Evolutionary conservation across 164 flowering plant genomes (phyloP), one percentile per base, ranked within the genome.

Genomic region (Warburgia ugandensis): DNA sequence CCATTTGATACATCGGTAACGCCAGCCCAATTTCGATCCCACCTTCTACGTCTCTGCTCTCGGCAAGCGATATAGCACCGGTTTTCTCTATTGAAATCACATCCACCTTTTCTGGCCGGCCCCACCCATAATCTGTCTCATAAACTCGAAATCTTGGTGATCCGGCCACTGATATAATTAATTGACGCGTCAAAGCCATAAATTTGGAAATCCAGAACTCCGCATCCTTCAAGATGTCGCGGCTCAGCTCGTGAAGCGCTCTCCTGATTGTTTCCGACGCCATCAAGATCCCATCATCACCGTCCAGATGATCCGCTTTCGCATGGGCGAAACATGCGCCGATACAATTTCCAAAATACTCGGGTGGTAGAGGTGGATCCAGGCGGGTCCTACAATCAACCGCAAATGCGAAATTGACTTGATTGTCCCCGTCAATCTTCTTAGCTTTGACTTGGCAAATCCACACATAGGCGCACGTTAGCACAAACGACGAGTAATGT

Each of bases 311-410:
- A 1, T 32, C 13, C 29, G 29, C 65, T 29, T 28, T 38, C 2
- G 32, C 39, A 3, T 39, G 1, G 0, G 58, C 58, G 5, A 52
- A 21, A 12, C 25, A 51, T 3, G n/a, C 13, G 0, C 49, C 58
- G 0, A 78, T 3, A 54, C 81, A 81, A 43, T 81, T 81, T 0
- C 83, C 87, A 21, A 81, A 72, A 31, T 75, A 84, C 0, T 60
- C 35, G 1, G 12, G 35, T 0, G 87, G 80, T 1, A 76, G 6
- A 3, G 65, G 68, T 3, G 49, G 59, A 2, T 33, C 41, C 8
- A 65, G 19, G 1, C 71, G 66, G n/a, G 53, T 49, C 13, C 77
- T 54, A 23, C 66, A 56, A 23, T 77, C 82, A 2, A 68, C 78
- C 0, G 55, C 50, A 9, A 72, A 61, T 5, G 12, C 28, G 11